Base-by-base conservation (phyloP, 1,139 yeast genomes). In the Diutina scorzettiae region DNA sequence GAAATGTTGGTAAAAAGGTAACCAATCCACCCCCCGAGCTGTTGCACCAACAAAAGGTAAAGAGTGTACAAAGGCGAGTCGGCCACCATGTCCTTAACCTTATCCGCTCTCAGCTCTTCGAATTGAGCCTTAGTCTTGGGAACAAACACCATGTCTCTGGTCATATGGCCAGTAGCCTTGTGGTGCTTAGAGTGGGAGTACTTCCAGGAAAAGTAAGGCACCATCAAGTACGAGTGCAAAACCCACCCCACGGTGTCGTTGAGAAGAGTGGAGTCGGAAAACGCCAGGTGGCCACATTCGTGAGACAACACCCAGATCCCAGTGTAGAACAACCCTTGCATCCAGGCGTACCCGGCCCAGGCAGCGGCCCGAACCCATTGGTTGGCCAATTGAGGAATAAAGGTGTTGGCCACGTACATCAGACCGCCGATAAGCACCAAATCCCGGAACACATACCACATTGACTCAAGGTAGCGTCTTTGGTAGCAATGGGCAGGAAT, bases 251-350 rank as follows among this genome's bases (percentile, higher is more conserved):
- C 71, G 30, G 69, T 54, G 53, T 76, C 80, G 51, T 76, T 76
- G 46, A 76, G 67, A 62, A 62, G 60, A 29, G 68, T 71, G 53
- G 72, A 74, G 53, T 73, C 78, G 43, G 74, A 64, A 53, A 76
- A 76, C 12, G 81, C 81, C 53, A 71, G 76, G 54, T 76, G 81
- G 44, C 81, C 81, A 67, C 81, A 76, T 55, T 76, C 81, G 53
- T 76, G 81, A 37, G 81, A 80, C 58, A 76, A 55, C 44, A 76
- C 74, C 81, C 81, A 76, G 37, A 75, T 49, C 41, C 82, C 81
- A 31, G 77, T 72, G 9, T 67, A 70, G 47, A 70, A 63, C 43
- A 71, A 59, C 29, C 76, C 75, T 47, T 65, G 60, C 44, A 59
- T 53, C 51, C 62, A 61, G 41, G 65, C 57, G 46, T 71, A 79